phyloP scores from a whole-genome alignment of 805 yeast species.

The Suhomyces xylopsoci region DNA sequence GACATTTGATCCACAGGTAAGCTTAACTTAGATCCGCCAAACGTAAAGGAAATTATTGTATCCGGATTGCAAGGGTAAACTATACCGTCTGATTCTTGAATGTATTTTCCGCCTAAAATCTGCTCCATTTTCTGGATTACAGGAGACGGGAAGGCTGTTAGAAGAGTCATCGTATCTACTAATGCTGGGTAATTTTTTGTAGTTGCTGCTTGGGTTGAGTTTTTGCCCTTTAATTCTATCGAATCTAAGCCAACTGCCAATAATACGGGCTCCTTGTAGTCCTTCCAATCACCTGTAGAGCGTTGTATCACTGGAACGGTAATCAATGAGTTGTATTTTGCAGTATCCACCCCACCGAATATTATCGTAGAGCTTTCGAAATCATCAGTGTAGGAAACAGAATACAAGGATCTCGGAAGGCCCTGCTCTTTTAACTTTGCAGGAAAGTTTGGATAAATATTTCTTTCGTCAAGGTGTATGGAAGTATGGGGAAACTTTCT shows the following conservation, averaged over 20 bases:
- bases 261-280: not conserved
- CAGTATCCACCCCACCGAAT: slow-evolving; percentile 21
- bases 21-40: not conserved
- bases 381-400: slow-evolving; percentile 11
- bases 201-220: not conserved
- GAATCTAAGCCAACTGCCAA: not conserved
- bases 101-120: not conserved
- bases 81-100: not conserved
- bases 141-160: not conserved
- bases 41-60: not conserved
- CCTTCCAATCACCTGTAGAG: not conserved
- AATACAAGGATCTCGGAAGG: slow-evolving; percentile 5
- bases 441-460: slow-evolving; percentile 10
- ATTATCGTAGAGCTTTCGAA: slow-evolving; percentile 7
- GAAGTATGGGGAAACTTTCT: not conserved
- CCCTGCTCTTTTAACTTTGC: slow-evolving; percentile 8
- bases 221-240: not conserved
- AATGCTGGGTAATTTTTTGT: not conserved
- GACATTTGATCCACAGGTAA: not conserved
- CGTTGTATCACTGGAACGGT: not conserved
- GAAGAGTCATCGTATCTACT: not conserved
- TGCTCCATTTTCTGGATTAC: not conserved
- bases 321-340: slow-evolving; percentile 8
- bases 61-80: not conserved
- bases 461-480: not conserved